A percentile compares a stretch with the other conserved stretches of the same genome.
phyloP scores from a whole-genome alignment of 352 stramenopile species.

The Phytophthora aleatoria region DNA sequence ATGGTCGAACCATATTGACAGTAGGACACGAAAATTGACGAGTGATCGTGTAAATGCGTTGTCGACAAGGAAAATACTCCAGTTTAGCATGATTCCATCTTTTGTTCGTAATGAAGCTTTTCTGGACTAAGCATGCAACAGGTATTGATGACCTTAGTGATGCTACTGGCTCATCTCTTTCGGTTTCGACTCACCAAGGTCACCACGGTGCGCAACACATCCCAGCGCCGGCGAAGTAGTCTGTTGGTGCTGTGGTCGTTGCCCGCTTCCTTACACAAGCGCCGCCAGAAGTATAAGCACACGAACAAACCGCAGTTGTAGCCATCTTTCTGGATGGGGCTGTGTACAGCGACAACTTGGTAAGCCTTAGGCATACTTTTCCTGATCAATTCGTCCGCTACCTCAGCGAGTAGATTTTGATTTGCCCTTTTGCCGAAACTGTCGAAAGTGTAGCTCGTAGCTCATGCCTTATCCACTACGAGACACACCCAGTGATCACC shows the following conservation, averaged over 20 bases:
- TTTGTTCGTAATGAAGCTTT: neutral
- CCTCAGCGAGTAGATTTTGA: neutral
- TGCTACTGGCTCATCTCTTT: neutral
- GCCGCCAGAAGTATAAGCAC: neutral
- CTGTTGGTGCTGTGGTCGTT: neutral
- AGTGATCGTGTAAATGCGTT: neutral
- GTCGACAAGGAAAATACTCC: neutral
- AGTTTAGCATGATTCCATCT: neutral
- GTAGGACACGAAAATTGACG: neutral
- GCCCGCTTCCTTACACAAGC: neutral
- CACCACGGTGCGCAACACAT: neutral
- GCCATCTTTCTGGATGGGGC: neutral
- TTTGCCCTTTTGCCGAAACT: conserved; percentile 11
- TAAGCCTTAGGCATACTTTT: neutral
- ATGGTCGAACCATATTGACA: neutral
- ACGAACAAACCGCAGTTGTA: neutral
- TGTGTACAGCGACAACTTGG: neutral
- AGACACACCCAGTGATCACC: conserved; percentile 7
- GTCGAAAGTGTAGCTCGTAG: conserved; percentile 6
- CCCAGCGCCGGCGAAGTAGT: neutral
- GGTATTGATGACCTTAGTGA: neutral
- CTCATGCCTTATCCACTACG: neutral
- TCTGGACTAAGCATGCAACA: neutral
- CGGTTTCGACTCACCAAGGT: neutral
- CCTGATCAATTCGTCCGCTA: neutral